Conservation (phyloP, 2,329 filamentous ascomycete species). For the Diaporthe citriasiana region DNA sequence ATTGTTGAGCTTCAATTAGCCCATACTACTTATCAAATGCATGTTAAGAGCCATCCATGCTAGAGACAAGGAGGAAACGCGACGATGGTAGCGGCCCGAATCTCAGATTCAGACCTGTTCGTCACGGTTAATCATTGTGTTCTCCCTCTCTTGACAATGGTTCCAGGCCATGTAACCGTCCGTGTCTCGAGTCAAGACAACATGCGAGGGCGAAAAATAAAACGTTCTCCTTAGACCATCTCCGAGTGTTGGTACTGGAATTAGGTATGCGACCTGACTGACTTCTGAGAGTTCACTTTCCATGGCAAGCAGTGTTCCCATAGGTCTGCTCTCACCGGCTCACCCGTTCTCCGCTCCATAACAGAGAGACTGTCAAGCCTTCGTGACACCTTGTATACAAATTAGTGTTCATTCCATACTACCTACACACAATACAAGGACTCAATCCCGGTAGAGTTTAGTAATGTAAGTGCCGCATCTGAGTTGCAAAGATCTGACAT, state of each 20-base stretch:
- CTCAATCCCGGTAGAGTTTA: neutral
- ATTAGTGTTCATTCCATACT: neutral
- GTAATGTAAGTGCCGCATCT: neutral
- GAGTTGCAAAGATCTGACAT: neutral
- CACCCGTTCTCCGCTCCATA: neutral
- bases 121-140: neutral
- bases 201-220: neutral
- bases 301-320: neutral
- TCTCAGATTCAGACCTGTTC: neutral
- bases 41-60: neutral
- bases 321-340: neutral
- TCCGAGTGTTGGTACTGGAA: neutral
- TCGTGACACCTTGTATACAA: neutral
- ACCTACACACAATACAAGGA: neutral
- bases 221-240: neutral
- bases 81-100: neutral
- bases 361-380: neutral
- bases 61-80: neutral
- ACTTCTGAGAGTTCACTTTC: too few species aligned
- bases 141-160: neutral
- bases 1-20: neutral
- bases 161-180: constrained; percentile 7
- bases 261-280: neutral
- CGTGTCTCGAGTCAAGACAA: neutral
- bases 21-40: neutral